Evolutionary conservation across 805 yeast species (phyloP).

Genomic region (Grigorovia jiainica): DNA sequence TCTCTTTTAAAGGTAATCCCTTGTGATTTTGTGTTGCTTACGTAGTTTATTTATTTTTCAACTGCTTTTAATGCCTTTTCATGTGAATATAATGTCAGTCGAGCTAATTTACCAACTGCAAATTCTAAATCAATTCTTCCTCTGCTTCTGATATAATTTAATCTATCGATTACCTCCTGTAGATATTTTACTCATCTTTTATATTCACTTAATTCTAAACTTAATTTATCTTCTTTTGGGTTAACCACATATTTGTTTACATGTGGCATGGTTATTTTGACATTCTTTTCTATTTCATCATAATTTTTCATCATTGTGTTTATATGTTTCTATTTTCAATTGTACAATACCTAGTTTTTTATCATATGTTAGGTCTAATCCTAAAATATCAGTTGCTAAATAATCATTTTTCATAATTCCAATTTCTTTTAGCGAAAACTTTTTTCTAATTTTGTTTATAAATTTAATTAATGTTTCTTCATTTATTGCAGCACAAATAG

Average conservation of each 20-base stretch:
- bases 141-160: constrained; percentile 1
- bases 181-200: background rate
- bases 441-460: background rate
- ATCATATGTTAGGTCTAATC: constrained; percentile 5
- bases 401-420: constrained; percentile 4
- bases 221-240: constrained; percentile 1
- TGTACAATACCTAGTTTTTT: background rate
- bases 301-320: background rate
- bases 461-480: constrained; percentile 4
- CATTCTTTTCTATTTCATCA: background rate
- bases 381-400: constrained; percentile 6
- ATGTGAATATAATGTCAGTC: constrained; percentile 1
- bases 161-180: constrained; percentile 2
- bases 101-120: constrained; percentile 1
- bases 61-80: background rate
- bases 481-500: constrained; percentile 5
- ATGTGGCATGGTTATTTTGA: background rate
- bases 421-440: constrained; percentile 4
- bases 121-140: constrained; percentile 5
- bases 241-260: background rate
- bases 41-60: background rate
- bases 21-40: background rate
- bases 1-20: background rate
- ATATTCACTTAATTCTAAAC: background rate
- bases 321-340: background rate